Evolutionary conservation across 305 asterid genomes (phyloP).

Genomic region (Withania somnifera): DNA sequence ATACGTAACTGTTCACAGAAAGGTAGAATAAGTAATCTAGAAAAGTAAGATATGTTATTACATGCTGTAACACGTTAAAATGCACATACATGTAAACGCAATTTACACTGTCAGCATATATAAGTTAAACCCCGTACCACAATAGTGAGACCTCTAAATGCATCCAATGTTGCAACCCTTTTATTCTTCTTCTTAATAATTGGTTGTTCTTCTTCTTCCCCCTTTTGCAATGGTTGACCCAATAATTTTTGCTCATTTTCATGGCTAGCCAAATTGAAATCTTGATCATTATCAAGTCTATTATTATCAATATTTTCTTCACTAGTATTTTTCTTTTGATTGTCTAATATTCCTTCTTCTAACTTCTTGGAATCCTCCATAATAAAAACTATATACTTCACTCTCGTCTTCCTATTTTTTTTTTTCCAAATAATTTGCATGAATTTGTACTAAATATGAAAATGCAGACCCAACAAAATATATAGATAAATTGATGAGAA

Average conservation of each 20-base stretch:
- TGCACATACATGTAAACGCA: neutral
- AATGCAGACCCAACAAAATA: neutral
- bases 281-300: neutral
- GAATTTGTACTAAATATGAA: neutral
- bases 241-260: conserved; percentile 1
- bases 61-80: neutral
- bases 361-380: conserved; percentile 58
- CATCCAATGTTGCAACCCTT: conserved; percentile 74
- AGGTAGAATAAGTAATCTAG: neutral
- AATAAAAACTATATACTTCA: neutral
- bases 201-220: conserved; percentile 18
- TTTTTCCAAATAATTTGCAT: neutral
- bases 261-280: neutral
- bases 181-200: conserved; percentile 37
- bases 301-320: conserved; percentile 6
- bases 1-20: neutral
- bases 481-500: neutral
- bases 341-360: conserved; percentile 57
- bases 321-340: neutral
- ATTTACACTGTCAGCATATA: neutral
- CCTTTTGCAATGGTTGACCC: conserved; percentile 6
- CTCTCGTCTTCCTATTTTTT: neutral
- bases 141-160: conserved; percentile 78
- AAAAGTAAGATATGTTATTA: neutral
- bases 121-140: conserved; percentile 33